Evolutionary conservation across 2,329 filamentous ascomycete species (phyloP).

Genomic region (Neofusicoccum sp.): DNA sequence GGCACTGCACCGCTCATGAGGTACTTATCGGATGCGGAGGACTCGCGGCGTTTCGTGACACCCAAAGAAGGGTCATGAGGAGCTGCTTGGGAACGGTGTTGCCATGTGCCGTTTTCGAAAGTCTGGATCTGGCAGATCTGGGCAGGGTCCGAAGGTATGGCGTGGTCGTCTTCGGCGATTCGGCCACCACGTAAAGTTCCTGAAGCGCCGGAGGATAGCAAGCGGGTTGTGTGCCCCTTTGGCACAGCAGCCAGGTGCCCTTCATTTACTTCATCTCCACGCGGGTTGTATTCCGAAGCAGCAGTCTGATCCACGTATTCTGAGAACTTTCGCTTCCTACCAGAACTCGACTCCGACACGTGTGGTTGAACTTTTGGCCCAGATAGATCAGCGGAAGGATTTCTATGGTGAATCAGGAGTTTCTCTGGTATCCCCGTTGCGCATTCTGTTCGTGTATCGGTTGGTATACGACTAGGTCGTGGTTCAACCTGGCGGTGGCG

Average conservation of each 20-base stretch:
- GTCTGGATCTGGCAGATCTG: not conserved
- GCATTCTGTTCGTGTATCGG: not conserved
- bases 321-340: not conserved
- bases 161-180: not conserved
- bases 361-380: not conserved
- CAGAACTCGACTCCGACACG: not conserved
- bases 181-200: not conserved
- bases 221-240: not conserved
- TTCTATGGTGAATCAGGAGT: not conserved
- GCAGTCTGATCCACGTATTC: not conserved
- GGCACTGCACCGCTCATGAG: slow-evolving; percentile 6
- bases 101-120: not conserved
- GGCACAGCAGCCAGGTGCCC: not conserved
- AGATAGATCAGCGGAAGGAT: not conserved
- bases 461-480: no score
- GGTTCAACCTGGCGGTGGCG: not conserved
- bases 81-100: not conserved
- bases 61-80: not conserved
- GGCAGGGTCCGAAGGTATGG: not conserved
- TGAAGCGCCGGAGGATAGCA: not conserved
- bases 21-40: not conserved
- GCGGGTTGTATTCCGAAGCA: not conserved
- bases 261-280: not conserved
- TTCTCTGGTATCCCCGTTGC: not conserved
- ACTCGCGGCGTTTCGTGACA: not conserved